Conservation (phyloP, 192 early-diverging fungal genomes). For the Piromyces finnis region DNA sequence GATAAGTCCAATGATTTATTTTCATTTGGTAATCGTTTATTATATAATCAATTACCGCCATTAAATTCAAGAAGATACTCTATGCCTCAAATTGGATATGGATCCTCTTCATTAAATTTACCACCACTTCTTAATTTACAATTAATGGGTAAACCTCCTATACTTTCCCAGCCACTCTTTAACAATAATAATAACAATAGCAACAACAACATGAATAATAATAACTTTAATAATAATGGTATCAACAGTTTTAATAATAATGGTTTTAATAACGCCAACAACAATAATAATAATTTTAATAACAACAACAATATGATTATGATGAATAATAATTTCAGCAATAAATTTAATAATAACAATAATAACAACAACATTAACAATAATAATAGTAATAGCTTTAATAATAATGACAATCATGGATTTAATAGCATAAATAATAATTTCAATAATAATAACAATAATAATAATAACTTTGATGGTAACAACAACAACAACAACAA, state of each 20-base stretch:
- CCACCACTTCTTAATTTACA: neutral
- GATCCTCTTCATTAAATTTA: neutral
- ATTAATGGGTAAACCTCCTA: neutral
- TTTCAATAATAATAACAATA: neutral
- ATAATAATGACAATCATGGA: neutral
- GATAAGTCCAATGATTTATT: neutral
- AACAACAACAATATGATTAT: neutral
- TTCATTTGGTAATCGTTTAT: neutral
- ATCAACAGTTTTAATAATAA: neutral
- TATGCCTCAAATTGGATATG: neutral
- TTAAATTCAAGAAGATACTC: neutral
- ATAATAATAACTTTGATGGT: too few species aligned
- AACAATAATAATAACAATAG: neutral
- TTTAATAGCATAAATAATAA: neutral
- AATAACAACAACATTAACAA: neutral
- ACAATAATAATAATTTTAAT: neutral
- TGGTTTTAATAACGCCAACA: neutral
- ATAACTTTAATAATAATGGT: neutral
- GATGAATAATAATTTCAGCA: neutral
- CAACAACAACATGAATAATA: neutral
- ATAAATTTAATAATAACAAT: neutral
- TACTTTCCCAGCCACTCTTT: neutral
- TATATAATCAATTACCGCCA: neutral
- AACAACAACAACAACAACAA: too few species aligned
- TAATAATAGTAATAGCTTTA: neutral